phyloP scores from a whole-genome alignment of 2,329 filamentous ascomycete genomes.

The Sordariomycetes sp. region DNA sequence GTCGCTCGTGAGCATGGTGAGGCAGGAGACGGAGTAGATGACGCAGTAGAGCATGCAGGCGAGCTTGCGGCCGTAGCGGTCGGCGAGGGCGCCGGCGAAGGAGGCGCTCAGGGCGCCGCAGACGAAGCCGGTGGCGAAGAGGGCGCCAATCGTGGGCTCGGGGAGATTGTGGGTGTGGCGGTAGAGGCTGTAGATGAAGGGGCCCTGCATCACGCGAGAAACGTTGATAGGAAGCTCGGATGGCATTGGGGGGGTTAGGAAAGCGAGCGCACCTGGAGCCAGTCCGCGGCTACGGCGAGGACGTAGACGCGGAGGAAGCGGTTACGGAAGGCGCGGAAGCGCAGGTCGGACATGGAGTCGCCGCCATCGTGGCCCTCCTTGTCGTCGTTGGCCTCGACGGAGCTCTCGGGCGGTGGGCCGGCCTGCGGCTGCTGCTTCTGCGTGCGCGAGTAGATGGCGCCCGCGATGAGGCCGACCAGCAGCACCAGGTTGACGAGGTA shows the following conservation, averaged over 20 bases:
- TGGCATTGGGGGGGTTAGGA: neutral
- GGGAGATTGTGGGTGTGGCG: slow-evolving; percentile 28
- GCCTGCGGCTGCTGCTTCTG: slow-evolving; percentile 7
- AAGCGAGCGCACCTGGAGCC: slow-evolving; percentile 15
- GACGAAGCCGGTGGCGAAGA: slow-evolving; percentile 33
- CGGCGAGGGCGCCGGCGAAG: slow-evolving; percentile 22
- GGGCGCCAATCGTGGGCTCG: slow-evolving; percentile 27
- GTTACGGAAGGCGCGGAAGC: slow-evolving; percentile 8
- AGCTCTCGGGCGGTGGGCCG: neutral
- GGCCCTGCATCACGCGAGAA: slow-evolving; percentile 16
- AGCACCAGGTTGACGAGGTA: neutral
- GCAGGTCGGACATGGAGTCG: slow-evolving; percentile 6
- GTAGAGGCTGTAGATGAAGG: slow-evolving; percentile 16
- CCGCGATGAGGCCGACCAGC: neutral
- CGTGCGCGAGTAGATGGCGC: neutral
- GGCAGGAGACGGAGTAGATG: slow-evolving; percentile 35
- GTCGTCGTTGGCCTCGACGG: slow-evolving; percentile 4
- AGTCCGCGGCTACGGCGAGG: slow-evolving; percentile 18
- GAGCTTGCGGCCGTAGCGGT: slow-evolving; percentile 32
- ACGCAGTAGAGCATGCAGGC: slow-evolving; percentile 40
- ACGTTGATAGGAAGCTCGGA: neutral
- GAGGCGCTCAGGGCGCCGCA: slow-evolving; percentile 30
- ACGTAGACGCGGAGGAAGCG: slow-evolving; percentile 14
- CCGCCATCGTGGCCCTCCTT: slow-evolving; percentile 6
- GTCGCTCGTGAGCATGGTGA: slow-evolving; percentile 31